Evolutionary conservation across 2,329 filamentous ascomycete genomes (phyloP), one percentile per base, ranked within the genome.

Genomic region (Ilyonectria destructans): DNA sequence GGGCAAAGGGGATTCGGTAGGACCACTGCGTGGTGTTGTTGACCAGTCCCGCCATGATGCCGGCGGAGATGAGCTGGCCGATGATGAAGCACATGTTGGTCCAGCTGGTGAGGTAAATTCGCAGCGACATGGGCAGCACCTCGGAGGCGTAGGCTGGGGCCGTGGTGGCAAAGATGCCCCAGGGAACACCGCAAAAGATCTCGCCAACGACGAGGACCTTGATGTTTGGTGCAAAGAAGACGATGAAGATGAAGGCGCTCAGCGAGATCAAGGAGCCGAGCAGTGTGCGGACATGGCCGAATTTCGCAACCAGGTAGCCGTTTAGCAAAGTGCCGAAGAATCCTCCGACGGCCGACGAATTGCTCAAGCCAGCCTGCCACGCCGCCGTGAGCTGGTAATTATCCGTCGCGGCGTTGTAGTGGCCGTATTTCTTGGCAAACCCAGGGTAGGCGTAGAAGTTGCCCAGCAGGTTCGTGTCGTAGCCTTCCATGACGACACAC

Each of bases 311-410:
- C 12, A 87, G 71, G 58, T 80, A 80, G 4, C 87, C 87, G 64
- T 85, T 85, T 23, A 86, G 66, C 10, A 86, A 77, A 3, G 85
- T 79, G 1, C 87, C 87, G 3, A 88, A 62, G 21, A 89, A 85
- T 15, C 82, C 80, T 4, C 87, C 87, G 9, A 85, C 81, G 17
- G 80, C 76, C 0, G 82, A 78, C 1, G 80, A 85, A 33, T 85
- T 85, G 29, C 79, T 78, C 0, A 89, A 75, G 0, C 81, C 85
- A 3, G 85, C 81, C 71, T 88, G 86, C 87, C 87, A 89, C 0
- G 82, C 71, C 0, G 84, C 82, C 0, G 83, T 78, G 29, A 89
- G 77, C 68, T 87, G 77, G 58, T 80, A 78, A 33, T 71, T 67
- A 3, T 70, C 67, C 2, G 65, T 74, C 17, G 58, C 68, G 10